Evolutionary conservation across 2,329 filamentous ascomycete species (phyloP), one percentile per base, ranked within the genome.

Genomic region (Aspergillus cejpii): DNA sequence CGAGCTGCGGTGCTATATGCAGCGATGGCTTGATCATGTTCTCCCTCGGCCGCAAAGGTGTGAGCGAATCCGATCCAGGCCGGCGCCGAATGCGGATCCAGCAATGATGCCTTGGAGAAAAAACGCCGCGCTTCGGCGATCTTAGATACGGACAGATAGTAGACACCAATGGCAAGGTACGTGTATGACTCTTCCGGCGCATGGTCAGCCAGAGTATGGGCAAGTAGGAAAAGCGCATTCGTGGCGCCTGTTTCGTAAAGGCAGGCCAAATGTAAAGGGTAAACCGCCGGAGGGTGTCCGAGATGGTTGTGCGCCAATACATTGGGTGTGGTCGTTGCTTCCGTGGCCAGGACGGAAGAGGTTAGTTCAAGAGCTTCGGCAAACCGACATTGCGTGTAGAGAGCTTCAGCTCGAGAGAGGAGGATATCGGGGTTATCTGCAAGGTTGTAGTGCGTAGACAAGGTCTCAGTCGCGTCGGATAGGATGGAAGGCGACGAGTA

Each of bases 11-110:
- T 98, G 23, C 87, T 94, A 70, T 98, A 98, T 0, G 94, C 92
- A 6, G 90, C 94, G 51, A 98, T 96, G 38, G 92, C 92, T 69
- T 98, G 92, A 64, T 98, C 92, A 65, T 97, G 90, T 67, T 98
- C 92, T 41, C 92, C 92, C 65, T 98, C 92, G 8, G 89, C 90
- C 1, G 92, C 92, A 64, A 98, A 98, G 0, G 92, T 98, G 65
- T 98, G 94, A 1, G 92, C 92, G 62, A 98, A 98, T 1, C 94
- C 92, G 53, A 98, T 97, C 92, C 92, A 98, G 2, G 92, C 92
- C 1, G 92, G 87, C 0, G 91, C 91, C 58, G 95, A 98, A 69
- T 97, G 91, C 5, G 91, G 87, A 61, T 98, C 90, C 83, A 98
- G 91, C 74, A 97, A 85, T 53, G 87, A 94, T 3, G 94, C 87